Evolutionary conservation across 345 rosid genomes (phyloP).

Genomic region (Brassica rapa): DNA sequence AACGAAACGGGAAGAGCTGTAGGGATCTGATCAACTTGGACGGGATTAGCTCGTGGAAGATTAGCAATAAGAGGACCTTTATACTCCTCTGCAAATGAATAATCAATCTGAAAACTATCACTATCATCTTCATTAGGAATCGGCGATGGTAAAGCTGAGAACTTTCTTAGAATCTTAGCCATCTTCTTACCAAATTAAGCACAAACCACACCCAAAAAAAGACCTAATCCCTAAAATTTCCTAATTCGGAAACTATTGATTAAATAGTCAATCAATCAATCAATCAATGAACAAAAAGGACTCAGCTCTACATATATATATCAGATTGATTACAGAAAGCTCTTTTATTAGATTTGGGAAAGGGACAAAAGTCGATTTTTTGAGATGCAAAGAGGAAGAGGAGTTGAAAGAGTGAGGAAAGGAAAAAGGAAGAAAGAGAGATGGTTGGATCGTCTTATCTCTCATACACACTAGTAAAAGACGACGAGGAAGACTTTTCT

Average conservation of each 20-base stretch:
- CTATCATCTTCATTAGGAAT: not conserved
- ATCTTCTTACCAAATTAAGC: constrained; percentile 31
- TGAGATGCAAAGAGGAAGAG: not conserved
- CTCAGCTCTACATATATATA: constrained; percentile 1
- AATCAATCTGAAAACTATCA: constrained; percentile 43
- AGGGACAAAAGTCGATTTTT: not conserved
- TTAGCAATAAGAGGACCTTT: constrained; percentile 60
- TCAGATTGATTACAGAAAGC: constrained; percentile 4
- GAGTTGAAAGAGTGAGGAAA: constrained; percentile 16
- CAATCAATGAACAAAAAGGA: constrained; percentile 6
- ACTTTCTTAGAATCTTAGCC: constrained; percentile 56
- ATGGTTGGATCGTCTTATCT: constrained; percentile 25
- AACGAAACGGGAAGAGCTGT: constrained; percentile 52
- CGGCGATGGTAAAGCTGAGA: constrained; percentile 49
- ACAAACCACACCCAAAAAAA: not conserved
- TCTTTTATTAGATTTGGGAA: constrained; percentile 13
- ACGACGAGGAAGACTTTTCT: constrained; percentile 24
- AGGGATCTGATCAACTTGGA: constrained; percentile 63
- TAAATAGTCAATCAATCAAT: not conserved
- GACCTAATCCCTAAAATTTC: constrained; percentile 4
- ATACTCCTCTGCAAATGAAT: constrained; percentile 80
- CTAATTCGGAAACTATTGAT: constrained; percentile 16
- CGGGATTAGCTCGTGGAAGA: constrained; percentile 64
- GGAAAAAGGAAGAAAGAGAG: constrained; percentile 7
- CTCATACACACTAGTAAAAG: constrained; percentile 6